Evolutionary conservation across 2,329 filamentous ascomycete genomes (phyloP), one percentile per base, ranked within the genome.

Genomic region (Alternaria hordeiaustralica): DNA sequence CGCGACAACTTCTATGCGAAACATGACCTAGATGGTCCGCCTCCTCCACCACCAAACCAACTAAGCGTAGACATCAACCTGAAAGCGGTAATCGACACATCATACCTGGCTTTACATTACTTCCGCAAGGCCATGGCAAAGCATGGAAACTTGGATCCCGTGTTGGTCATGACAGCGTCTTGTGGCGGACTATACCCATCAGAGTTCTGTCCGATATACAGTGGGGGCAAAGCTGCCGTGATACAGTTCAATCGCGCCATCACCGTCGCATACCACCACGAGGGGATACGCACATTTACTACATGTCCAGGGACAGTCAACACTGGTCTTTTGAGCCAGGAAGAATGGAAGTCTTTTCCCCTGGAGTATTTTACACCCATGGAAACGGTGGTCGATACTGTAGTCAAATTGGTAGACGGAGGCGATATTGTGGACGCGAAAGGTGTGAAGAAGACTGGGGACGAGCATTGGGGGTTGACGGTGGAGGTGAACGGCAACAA

Each of bases 71-170:
- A 79, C 15, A 71, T 75, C 18, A 75, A 81, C 62, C 65, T 81
- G 15, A 82, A 80, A 41, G 75, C 78, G 0, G 78, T 81, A 6
- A 66, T 81, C 8, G 78, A 76, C 21, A 81, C 80, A 13, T 75
- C 72, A 7, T 81, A 82, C 61, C 78, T 83, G 5, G 82, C 82
- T 3, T 69, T 79, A 49, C 80, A 83, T 64, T 83, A 83, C 64
- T 82, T 84, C 66, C 71, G 73, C 20, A 66, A 64, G 26, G 46
- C 63, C 5, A 55, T 64, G 9, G 55, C 53, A 7, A 70, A 69
- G 53, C 64, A 63, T 10, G 66, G 70, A 15, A 70, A 63, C 3
- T 58, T 63, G 6, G 71, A 70, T 25, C 65, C 75, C 2, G 76
- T 67, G 23, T 46, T 81, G 13, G 72, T 81, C 3, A 78, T 81